These are phyloP conservation scores for Brassica napus DNA, from an alignment of 345 rosid genomes.

Conservation along the genomic window Da-Ae NC_063440.1:9753501-9754000, in stretches of 20 bases:
- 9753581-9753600: conserved; percentile 35
- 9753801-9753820: not conserved
- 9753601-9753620: conserved; percentile 34
- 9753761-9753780: not conserved
- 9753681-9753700: not conserved
- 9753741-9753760: too few relatives aligned
- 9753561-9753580: conserved; percentile 32
- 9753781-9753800: not conserved
- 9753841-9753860: not conserved
- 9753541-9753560: conserved; percentile 31
- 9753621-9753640: conserved; percentile 38
- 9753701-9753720: not conserved
- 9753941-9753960: conserved; percentile 21
- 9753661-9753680: not conserved
- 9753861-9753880: not conserved
- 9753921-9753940: not conserved
- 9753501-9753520: not conserved
- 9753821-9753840: not conserved
- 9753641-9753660: conserved; percentile 30
- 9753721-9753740: not conserved
- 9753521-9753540: conserved; percentile 24
- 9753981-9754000: conserved; percentile 29
- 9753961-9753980: conserved; percentile 35
- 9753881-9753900: not conserved
- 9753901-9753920: not conserved